These are phyloP conservation scores for Combretum micranthum DNA, from an alignment of 345 rosid species.

Conservation along the genomic window DNA sequence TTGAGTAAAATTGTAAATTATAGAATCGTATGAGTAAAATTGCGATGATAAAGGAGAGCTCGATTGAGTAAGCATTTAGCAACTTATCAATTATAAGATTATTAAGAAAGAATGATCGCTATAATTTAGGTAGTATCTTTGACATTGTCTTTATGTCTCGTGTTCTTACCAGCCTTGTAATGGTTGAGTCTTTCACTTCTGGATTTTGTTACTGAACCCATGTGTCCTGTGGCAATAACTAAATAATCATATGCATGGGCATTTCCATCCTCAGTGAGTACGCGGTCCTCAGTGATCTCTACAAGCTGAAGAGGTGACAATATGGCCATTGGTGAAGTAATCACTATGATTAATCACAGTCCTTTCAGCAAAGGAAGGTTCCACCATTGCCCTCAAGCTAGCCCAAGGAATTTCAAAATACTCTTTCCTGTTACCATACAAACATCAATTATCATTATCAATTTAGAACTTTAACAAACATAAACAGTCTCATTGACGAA, in stretches of 20 bases:
- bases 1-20: too few relatives aligned
- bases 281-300: constrained; percentile 50
- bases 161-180: constrained; percentile 43
- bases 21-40: too few relatives aligned
- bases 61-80: too few relatives aligned
- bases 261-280: constrained; percentile 42
- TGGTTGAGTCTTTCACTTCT: constrained; percentile 49
- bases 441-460: background rate
- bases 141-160: background rate
- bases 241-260: constrained; percentile 58
- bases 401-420: constrained; percentile 91
- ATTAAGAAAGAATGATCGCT: too few relatives aligned
- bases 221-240: constrained; percentile 78
- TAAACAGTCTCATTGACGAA: too few relatives aligned
- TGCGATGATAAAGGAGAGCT: too few relatives aligned
- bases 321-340: constrained; percentile 50
- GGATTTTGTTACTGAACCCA: constrained; percentile 41
- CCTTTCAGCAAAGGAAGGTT: constrained; percentile 69
- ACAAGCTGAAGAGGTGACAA: constrained; percentile 51
- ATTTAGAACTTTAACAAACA: too few relatives aligned
- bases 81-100: too few relatives aligned
- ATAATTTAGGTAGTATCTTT: background rate
- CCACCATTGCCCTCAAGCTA: constrained; percentile 71
- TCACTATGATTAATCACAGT: constrained; percentile 59
- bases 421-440: constrained; percentile 60